Percentiles rank a stretch among this genome's conserved stretches.
Conservation (phyloP, 345 rosid genomes). For the Eucalyptus marginata region DNA sequence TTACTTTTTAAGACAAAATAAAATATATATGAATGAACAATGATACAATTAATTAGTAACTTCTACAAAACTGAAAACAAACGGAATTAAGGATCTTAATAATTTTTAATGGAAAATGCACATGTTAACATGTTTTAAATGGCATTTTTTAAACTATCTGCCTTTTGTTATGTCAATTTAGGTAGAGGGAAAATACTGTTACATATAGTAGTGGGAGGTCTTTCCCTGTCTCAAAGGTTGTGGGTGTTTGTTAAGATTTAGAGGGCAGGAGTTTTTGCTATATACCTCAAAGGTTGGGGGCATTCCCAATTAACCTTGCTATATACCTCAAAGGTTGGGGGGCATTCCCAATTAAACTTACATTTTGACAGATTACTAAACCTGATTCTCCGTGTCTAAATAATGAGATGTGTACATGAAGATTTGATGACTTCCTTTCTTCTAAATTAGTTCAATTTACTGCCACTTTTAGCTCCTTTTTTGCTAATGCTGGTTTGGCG, state of each 20-base stretch:
- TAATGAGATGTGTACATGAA: background rate
- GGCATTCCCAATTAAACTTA: background rate
- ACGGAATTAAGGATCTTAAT: background rate
- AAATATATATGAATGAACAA: background rate
- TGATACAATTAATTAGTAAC: background rate
- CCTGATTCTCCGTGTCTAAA: background rate
- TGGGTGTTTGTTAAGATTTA: background rate
- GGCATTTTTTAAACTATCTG: background rate
- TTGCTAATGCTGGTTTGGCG: background rate
- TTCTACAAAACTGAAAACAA: background rate
- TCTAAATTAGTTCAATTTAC: background rate
- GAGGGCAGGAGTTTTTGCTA: background rate
- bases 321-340: background rate
- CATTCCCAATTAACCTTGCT: background rate
- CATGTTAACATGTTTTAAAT: background rate
- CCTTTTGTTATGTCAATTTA: background rate
- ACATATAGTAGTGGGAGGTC: background rate
- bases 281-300: background rate
- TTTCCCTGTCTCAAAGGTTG: background rate
- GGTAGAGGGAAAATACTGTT: background rate
- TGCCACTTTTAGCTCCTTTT: background rate
- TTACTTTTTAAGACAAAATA: background rate
- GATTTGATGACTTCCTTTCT: background rate
- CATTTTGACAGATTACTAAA: background rate
- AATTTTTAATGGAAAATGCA: background rate